A percentile compares a stretch with the other conserved stretches of the same genome.
Conservation (phyloP, 768 basidiomycete species). For the Baorangia bicolor region DNA sequence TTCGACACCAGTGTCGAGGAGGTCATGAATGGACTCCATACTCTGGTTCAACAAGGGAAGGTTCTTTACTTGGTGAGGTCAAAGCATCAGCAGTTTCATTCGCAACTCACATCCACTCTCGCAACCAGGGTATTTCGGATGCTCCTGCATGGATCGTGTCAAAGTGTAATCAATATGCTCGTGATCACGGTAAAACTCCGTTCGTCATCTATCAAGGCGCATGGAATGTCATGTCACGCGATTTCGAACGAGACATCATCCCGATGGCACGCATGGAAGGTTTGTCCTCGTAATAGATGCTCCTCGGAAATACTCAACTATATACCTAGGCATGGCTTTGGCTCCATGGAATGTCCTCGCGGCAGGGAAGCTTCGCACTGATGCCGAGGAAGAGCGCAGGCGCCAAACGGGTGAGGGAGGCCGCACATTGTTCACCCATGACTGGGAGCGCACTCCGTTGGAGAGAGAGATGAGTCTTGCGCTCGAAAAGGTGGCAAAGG, state of each 20-base stretch:
- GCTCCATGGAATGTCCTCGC: conserved; percentile 37
- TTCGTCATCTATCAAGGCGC: conserved; percentile 53
- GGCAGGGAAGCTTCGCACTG: conserved; percentile 28
- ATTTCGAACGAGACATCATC: conserved; percentile 54
- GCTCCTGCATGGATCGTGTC: conserved; percentile 49
- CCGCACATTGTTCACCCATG: conserved; percentile 19
- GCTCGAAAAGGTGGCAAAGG: conserved; percentile 38
- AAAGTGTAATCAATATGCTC: conserved; percentile 49
- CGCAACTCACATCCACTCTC: neutral
- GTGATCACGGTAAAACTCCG: conserved; percentile 45
- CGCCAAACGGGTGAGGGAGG: conserved; percentile 37
- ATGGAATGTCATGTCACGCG: conserved; percentile 44
- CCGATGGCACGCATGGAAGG: conserved; percentile 34
- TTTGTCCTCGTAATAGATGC: neutral
- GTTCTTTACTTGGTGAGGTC: conserved; percentile 38
- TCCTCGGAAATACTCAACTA: conserved; percentile 1
- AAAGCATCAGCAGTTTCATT: neutral
- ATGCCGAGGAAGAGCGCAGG: conserved; percentile 28
- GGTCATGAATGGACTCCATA: conserved; percentile 43
- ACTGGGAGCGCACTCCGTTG: conserved; percentile 35
- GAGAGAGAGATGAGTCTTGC: conserved; percentile 35
- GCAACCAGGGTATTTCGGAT: conserved; percentile 38
- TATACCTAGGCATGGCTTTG: conserved; percentile 18
- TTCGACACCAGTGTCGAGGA: conserved; percentile 43
- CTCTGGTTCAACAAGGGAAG: conserved; percentile 41